Base-by-base conservation (phyloP, 345 rosid species). In the Luvunga scandens region DNA sequence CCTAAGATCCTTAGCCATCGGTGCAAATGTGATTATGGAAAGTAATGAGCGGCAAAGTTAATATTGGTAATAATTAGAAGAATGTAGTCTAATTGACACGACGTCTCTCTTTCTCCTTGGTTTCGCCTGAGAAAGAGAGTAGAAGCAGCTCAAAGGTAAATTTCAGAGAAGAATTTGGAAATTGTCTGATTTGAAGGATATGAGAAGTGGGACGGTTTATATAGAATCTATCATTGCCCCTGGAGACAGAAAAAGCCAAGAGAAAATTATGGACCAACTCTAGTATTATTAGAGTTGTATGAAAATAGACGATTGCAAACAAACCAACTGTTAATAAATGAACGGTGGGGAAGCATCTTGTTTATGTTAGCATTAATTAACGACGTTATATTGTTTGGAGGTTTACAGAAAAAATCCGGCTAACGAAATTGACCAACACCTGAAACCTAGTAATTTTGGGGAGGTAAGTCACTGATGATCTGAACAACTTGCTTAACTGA, bases 1-100 rank as follows among this genome's bases (percentile, higher is more conserved):
- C 19, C 33, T 73, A 1, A 72, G 7, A 45, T 70, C 77, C 66
- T 31, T 71, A 19, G 65, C 84, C 88, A 81, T 86, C 19, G 66
- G 3, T 14, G 59, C 27, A 66, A 1, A 12, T 13, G 50, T 45
- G 50, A 45, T 45, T 45, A 45, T 45, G 50, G 3, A 45, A 45
- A 42, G 48, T 10, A 42, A 42, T 42, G 14, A 10, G 14, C 14
- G 14, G 48, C 48, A 10, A 0, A 12, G 16, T 45, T 45, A 12
- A 13, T 45, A 0, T 3, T 12, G 50, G 50, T 45, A 13, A 13
- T 45, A 45, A 13, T 45, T 45, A 13, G 50, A 45, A 45, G 50
- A 45, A 45, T 12, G 16, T 55, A 6, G 9, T 57, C 2, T 10
- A 55, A 55, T 5, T 6, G 1, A 24, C 18, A 45, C 18, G 60